Percentiles rank a stretch among this genome's conserved stretches.
These are phyloP conservation scores for Amanita exitialis DNA, from an alignment of 768 basidiomycete genomes.

Conservation along the genomic window DNA sequence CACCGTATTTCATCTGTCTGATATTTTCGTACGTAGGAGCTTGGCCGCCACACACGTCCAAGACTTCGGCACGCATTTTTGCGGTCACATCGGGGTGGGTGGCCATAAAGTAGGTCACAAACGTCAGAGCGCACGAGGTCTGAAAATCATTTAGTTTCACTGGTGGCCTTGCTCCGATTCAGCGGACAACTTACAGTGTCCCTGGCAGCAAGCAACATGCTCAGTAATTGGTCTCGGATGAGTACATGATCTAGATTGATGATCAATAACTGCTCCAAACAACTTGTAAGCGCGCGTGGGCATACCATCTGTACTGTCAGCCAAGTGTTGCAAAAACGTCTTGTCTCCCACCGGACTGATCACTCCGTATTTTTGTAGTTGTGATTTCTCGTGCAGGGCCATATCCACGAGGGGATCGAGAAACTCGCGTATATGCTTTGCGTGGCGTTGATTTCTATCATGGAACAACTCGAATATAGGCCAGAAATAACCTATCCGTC, in stretches of 20 bases:
- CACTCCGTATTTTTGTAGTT: constrained; percentile 26
- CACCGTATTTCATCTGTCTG: constrained; percentile 57
- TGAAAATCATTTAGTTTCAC: constrained; percentile 14
- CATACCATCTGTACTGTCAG: constrained; percentile 52
- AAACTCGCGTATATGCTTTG: constrained; percentile 43
- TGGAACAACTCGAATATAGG: constrained; percentile 48
- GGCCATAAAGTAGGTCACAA: constrained; percentile 59
- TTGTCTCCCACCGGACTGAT: constrained; percentile 34
- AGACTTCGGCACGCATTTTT: constrained; percentile 50
- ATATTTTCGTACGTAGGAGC: constrained; percentile 42
- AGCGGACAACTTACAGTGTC: constrained; percentile 45
- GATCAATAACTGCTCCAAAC: neutral
- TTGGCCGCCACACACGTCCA: constrained; percentile 40
- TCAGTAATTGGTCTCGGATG: constrained; percentile 72
- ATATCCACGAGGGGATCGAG: constrained; percentile 53
- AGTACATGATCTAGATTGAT: constrained; percentile 39
- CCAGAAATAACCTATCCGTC: constrained; percentile 46
- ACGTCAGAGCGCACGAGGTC: constrained; percentile 67
- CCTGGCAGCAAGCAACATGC: constrained; percentile 64
- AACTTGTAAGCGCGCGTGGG: neutral
- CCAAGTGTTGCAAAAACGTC: constrained; percentile 60
- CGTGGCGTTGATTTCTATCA: constrained; percentile 40
- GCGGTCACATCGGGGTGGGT: constrained; percentile 46
- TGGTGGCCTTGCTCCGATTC: constrained; percentile 9
- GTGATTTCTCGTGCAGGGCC: constrained; percentile 37